A percentile compares a stretch with the other conserved stretches of the same genome.
Evolutionary conservation across 371 early-diverging fungal genomes (phyloP).

Genomic region (Syncephalastrum monosporum): DNA sequence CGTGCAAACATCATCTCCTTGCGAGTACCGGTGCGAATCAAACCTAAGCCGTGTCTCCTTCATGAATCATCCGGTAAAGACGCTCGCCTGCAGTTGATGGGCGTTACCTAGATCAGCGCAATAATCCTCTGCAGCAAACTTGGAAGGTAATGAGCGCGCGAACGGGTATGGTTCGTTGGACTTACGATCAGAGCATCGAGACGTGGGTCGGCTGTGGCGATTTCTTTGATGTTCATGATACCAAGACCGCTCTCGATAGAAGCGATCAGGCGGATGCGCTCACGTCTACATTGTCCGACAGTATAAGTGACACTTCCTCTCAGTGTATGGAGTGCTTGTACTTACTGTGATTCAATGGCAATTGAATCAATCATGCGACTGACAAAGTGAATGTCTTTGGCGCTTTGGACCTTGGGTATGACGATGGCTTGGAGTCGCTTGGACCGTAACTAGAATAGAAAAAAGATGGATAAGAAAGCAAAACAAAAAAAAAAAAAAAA

Average conservation of each 20-base stretch:
- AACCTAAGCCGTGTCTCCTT: conserved; percentile 33
- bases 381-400: conserved; percentile 79
- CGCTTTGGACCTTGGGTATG: conserved; percentile 88
- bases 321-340: conserved; percentile 16
- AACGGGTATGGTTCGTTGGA: background rate
- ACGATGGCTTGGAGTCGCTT: conserved; percentile 75
- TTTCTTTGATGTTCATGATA: conserved; percentile 82
- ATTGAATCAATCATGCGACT: conserved; percentile 76
- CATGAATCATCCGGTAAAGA: background rate
- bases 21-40: conserved; percentile 71
- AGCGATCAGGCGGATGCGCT: conserved; percentile 77
- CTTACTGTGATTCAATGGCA: conserved; percentile 70
- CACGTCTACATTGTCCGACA: conserved; percentile 39
- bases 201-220: conserved; percentile 68
- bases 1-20: conserved; percentile 80
- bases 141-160: conserved; percentile 12
- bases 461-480: background rate
- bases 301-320: background rate
- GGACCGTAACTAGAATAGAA: conserved; percentile 57
- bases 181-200: conserved; percentile 76
- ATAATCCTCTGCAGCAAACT: conserved; percentile 95
- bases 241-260: conserved; percentile 87
- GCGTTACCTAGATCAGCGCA: conserved; percentile 74
- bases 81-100: background rate
- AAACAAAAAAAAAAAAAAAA: too few relatives aligned